phyloP scores from a whole-genome alignment of 129 eudicot genomes.

The Flaveria linearis region DNA sequence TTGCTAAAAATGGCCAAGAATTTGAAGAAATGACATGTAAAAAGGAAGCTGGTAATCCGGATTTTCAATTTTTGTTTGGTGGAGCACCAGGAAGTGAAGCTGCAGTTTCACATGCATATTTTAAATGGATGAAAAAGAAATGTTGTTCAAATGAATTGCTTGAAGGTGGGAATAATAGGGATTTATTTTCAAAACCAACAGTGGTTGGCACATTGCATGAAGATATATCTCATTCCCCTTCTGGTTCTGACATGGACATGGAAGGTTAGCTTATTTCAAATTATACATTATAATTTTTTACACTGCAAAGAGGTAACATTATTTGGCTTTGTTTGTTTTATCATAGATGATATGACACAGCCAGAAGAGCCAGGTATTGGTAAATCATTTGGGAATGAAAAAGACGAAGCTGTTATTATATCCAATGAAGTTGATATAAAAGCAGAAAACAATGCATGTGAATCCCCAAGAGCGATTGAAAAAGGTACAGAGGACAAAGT shows the following conservation, averaged over 20 bases:
- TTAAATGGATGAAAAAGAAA: slow-evolving; percentile 62
- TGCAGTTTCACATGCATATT: slow-evolving; percentile 54
- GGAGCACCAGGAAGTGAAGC: slow-evolving; percentile 71
- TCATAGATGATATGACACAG: slow-evolving; percentile 79
- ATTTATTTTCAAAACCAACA: slow-evolving; percentile 21
- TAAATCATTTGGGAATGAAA: slow-evolving; percentile 27
- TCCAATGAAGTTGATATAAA: slow-evolving; percentile 37
- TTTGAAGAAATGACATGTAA: slow-evolving; percentile 55
- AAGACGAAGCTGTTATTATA: slow-evolving; percentile 28
- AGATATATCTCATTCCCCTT: slow-evolving; percentile 46
- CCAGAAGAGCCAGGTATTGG: slow-evolving; percentile 40
- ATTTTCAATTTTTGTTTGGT: slow-evolving; percentile 57
- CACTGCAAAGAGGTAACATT: slow-evolving; percentile 20
- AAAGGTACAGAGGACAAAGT: slow-evolving; percentile 38
- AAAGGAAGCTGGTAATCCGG: slow-evolving; percentile 56
- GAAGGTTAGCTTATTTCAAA: slow-evolving; percentile 58
- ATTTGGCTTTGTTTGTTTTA: slow-evolving; percentile 32
- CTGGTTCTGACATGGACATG: slow-evolving; percentile 89
- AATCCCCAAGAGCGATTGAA: slow-evolving; percentile 29
- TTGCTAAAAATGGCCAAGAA: slow-evolving; percentile 51
- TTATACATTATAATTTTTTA: background rate
- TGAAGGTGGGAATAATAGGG: slow-evolving; percentile 26
- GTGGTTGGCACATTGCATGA: slow-evolving; percentile 30
- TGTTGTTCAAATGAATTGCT: slow-evolving; percentile 29
- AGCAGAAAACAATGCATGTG: slow-evolving; percentile 30